These are phyloP conservation scores for Podaxis pistillaris DNA, from an alignment of 768 basidiomycete species.

Conservation along the genomic window DNA sequence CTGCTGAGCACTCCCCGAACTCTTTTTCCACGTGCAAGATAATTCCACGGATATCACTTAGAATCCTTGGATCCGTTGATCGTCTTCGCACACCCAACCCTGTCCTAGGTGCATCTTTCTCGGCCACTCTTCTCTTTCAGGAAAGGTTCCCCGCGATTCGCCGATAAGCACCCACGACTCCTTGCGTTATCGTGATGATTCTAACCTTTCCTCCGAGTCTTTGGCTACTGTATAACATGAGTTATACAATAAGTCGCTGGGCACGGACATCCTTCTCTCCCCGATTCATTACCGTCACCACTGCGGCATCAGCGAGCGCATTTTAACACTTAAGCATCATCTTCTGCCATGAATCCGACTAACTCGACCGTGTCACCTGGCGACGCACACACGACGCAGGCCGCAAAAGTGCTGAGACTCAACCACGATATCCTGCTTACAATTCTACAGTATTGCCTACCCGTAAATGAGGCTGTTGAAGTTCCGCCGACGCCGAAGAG, in stretches of 20 bases:
- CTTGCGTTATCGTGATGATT: constrained; percentile 6
- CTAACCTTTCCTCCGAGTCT: not conserved
- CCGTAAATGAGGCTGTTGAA: not conserved
- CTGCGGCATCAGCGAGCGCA: not conserved
- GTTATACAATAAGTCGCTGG: not conserved
- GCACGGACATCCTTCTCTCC: not conserved
- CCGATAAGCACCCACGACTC: constrained; percentile 5
- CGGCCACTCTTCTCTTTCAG: constrained; percentile 7
- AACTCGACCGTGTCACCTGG: not conserved
- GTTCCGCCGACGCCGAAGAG: constrained; percentile 1
- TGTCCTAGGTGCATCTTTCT: not conserved
- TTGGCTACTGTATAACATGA: constrained; percentile 7
- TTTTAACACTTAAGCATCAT: not conserved
- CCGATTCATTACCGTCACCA: not conserved
- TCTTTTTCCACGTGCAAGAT: not conserved
- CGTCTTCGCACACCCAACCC: not conserved
- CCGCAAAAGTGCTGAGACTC: not conserved
- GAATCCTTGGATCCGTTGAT: not conserved
- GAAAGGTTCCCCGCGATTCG: constrained; percentile 6
- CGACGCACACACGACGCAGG: not conserved
- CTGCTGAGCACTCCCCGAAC: not conserved
- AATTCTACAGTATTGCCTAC: constrained; percentile 5
- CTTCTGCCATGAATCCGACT: not conserved
- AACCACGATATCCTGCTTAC: constrained; percentile 2
- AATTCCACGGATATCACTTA: not conserved